Percentiles rank a stretch among this genome's conserved stretches.
Conservation (phyloP, 75 land plant species). For the Selaginella tamariscina region DNA sequence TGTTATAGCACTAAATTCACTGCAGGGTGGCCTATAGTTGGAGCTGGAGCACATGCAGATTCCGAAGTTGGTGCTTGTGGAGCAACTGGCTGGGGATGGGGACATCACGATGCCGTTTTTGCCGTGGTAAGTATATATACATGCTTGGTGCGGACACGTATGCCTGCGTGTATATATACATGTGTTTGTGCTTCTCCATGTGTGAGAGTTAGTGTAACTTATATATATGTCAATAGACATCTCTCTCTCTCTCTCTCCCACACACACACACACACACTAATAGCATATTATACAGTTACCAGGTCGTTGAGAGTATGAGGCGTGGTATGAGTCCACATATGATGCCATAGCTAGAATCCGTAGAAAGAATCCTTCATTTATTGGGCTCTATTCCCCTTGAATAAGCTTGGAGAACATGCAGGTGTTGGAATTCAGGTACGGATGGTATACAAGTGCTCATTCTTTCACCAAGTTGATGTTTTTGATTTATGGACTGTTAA, state of each 20-base stretch:
- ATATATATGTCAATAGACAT: too few relatives aligned
- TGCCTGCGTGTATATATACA: not conserved
- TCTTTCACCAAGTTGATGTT: too few relatives aligned
- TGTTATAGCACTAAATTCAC: not conserved
- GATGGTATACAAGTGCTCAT: conserved; percentile 65
- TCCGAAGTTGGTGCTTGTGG: conserved; percentile 96
- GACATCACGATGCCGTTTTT: conserved; percentile 99
- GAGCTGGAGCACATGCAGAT: conserved; percentile 93
- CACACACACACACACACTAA: too few relatives aligned
- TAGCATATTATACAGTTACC: conserved; percentile 80
- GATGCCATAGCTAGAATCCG: conserved; percentile 77
- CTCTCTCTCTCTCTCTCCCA: too few relatives aligned
- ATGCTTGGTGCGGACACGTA: not conserved
- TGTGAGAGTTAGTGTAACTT: not conserved
- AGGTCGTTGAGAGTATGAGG: conserved; percentile 95
- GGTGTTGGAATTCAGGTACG: conserved; percentile 57
- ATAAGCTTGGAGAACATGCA: conserved; percentile 59
- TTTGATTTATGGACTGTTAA: too few relatives aligned
- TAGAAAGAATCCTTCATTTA: conserved; percentile 65
- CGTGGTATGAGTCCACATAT: conserved; percentile 61
- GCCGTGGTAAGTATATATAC: conserved; percentile 50
- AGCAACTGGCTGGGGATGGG: conserved; percentile 96
- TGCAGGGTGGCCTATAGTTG: conserved; percentile 90
- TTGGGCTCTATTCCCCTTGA: conserved; percentile 84
- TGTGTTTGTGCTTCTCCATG: not conserved